Base-by-base conservation (phyloP, 1,139 yeast genomes). In the Geotrichum citri-aurantii region DNA sequence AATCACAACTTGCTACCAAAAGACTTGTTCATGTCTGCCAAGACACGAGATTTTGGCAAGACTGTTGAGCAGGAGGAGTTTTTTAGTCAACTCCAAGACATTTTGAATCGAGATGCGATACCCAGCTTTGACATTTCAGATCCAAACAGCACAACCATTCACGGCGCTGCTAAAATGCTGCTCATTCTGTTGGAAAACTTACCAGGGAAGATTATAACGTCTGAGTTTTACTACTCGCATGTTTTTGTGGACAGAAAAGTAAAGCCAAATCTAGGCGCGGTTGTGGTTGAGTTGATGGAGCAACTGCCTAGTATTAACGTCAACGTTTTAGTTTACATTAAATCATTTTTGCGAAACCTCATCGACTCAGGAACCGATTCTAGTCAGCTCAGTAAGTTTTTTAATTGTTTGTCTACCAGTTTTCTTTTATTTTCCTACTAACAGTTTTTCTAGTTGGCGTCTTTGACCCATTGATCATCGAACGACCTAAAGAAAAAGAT, bases 141-240 rank as follows among this genome's bases (percentile, higher is more conserved):
- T 1, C 17, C 44, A 17, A 17, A 37, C 21, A n/a, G 14, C 21
- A 46, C 8, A 14, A 52, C 73, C 1, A 59, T 64, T 1, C 66
- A 65, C 27, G 69, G 75, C 0, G 75, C 73, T 1, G 70, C 72
- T 1, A 65, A 66, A 31, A 68, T 66, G 37, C 67, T 73, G 17
- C 37, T 75, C 10, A 59, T 73, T 2, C 55, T 78, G 7, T 62
- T 79, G 59, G 63, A 66, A 26, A 70, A 72, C 59, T 61, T 77
- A 12, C 75, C 76, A 19, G 79, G 76, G 19, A 78, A 78, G 2
- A 66, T 78, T 8, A 69, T 79, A 17, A 72, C 78, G 0, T 66
- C 62, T 17, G 74, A 73, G 19, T 64, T 72, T 44, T 68, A 74
- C 8, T 62, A 59, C 51, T 14, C 55, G 12, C 58, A 59, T 29